Evolutionary conservation across 805 yeast genomes (phyloP), one percentile per base, ranked within the genome.

Genomic region (Saturnispora sanitii): DNA sequence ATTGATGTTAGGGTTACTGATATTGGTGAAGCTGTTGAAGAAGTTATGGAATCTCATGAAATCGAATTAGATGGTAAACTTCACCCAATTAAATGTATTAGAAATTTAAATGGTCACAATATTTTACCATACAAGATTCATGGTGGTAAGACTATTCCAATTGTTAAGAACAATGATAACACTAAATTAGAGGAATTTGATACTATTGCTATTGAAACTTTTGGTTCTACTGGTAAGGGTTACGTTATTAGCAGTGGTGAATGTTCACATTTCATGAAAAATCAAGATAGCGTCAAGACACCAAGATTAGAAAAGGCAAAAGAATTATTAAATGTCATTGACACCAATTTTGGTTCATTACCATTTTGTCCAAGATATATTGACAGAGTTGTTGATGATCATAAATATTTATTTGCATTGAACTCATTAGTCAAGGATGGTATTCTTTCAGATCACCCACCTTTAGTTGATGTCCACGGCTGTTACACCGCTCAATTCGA

Each of bases 171-270:
- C 54, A 90, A 87, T 6, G 98, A 92, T 59, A 74, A 74, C 61
- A 92, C 97, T 9, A 90, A 90, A 71, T 90, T 92, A 96, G 99
- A 92, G 61, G 99, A 92, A 67, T 96, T 96, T 48, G 98, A 92
- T 62, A 80, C 86, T 2, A 90, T 85, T 68, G 99, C 99, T 45
- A 90, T 92, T 56, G 99, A 92, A 65, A 92, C 99, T 3, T 92
- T 92, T 56, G 98, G 98, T 11, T 75, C 95, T 33, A 92, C 98
- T 2, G 99, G 99, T 46, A 75, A 82, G 44, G 99, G 97, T 28
- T 81, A 79, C 52, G 97, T 92, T 27, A 66, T 79, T 36, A 66
- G 77, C 6, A 81, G 77, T 45, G 98, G 98, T 35, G 98, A 92
- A 63, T 82, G 90, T 53, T 87, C 96, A 12, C 99, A 92, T 64